Percentiles rank a stretch among this genome's conserved stretches.
Evolutionary conservation across 345 rosid species (phyloP).

Genomic region (Camelina sativa): DNA sequence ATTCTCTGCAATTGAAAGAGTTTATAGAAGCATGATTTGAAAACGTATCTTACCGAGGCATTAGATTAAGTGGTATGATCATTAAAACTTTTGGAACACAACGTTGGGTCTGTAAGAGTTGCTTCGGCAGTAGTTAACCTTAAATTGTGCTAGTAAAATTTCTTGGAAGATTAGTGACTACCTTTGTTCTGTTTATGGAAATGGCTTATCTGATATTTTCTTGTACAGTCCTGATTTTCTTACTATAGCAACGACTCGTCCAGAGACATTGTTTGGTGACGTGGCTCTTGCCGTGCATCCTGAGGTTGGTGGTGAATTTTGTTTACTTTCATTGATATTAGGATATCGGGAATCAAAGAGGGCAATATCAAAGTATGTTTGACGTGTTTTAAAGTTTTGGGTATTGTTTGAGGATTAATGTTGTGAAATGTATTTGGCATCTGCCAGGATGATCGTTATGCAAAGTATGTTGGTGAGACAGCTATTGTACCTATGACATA

Average conservation of each 20-base stretch:
- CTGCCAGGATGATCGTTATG: slow-evolving; percentile 84
- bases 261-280: slow-evolving; percentile 97
- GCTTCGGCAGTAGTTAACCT: slow-evolving; percentile 18
- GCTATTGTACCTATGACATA: slow-evolving; percentile 99
- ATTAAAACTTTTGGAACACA: slow-evolving; percentile 15
- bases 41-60: not conserved
- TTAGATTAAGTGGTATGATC: slow-evolving; percentile 24
- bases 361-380: slow-evolving; percentile 23
- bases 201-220: slow-evolving; percentile 38
- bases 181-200: slow-evolving; percentile 16
- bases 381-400: slow-evolving; percentile 7
- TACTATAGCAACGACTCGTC: slow-evolving; percentile 94
- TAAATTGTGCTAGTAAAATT: slow-evolving; percentile 1
- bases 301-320: slow-evolving; percentile 50
- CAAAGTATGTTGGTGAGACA: slow-evolving; percentile 81
- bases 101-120: slow-evolving; percentile 16
- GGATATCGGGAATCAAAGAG: slow-evolving; percentile 2
- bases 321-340: not conserved
- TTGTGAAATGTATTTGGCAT: slow-evolving; percentile 31
- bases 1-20: not conserved
- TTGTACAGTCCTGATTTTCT: slow-evolving; percentile 75
- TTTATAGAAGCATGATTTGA: slow-evolving; percentile 12
- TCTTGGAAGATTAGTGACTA: slow-evolving; percentile 15
- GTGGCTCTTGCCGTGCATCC: slow-evolving; percentile 97
- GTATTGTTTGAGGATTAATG: slow-evolving; percentile 19